These are phyloP conservation scores for Candida adriatica DNA, from an alignment of 805 yeast species.

Conservation along the genomic window DNA sequence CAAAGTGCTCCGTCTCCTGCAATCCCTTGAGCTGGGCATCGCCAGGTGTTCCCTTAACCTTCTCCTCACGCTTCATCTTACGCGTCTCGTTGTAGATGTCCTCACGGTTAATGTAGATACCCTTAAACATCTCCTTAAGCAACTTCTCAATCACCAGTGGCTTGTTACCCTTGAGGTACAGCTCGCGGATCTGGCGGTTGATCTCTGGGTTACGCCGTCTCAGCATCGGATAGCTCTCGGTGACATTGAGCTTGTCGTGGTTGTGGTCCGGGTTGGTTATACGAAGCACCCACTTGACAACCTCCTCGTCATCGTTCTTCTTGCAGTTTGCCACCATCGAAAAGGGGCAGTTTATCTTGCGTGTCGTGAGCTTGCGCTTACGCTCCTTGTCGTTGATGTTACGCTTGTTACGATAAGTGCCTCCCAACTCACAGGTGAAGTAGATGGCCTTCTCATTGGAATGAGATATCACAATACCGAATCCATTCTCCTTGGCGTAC, in stretches of 20 bases:
- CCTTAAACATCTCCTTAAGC: constrained; percentile 20
- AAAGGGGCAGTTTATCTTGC: constrained; percentile 26
- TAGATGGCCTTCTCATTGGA: constrained; percentile 26
- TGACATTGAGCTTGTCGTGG: constrained; percentile 24
- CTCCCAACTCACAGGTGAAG: constrained; percentile 26
- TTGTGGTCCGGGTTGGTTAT: constrained; percentile 24
- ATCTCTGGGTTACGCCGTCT: constrained; percentile 27
- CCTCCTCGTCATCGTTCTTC: constrained; percentile 22
- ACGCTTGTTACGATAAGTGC: constrained; percentile 25
- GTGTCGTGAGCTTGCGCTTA: constrained; percentile 24
- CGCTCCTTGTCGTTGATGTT: constrained; percentile 26
- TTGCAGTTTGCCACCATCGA: constrained; percentile 27
- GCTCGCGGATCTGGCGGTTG: constrained; percentile 24
- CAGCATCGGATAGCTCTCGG: constrained; percentile 25
- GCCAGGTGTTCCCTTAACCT: constrained; percentile 10
- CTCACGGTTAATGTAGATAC: constrained; percentile 24
- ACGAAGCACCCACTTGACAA: constrained; percentile 22
- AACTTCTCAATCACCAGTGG: constrained; percentile 23
- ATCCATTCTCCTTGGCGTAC: constrained; percentile 25
- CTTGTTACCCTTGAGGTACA: constrained; percentile 24
- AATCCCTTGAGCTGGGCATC: constrained; percentile 9
- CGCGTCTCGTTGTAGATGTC: constrained; percentile 27
- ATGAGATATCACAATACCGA: constrained; percentile 26
- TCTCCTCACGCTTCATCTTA: constrained; percentile 27
- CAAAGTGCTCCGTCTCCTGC: constrained; percentile 14